A percentile compares a stretch with the other conserved stretches of the same genome.
These are phyloP conservation scores for Thozetella sp. DNA, from an alignment of 495 filamentous ascomycete genomes.

Conservation along the genomic window DNA sequence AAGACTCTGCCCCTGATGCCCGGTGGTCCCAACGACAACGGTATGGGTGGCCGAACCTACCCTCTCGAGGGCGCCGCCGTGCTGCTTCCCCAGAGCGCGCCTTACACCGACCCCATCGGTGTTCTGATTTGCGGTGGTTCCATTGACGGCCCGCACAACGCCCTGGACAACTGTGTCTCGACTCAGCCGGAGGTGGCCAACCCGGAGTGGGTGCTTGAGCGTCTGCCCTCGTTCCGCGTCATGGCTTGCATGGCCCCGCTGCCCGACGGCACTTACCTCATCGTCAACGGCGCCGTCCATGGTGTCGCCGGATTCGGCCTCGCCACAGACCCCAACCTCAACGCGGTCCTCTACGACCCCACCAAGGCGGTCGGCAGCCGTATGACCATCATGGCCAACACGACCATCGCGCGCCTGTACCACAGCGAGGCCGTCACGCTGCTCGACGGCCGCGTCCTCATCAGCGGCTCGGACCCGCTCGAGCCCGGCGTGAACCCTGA, in stretches of 20 bases:
- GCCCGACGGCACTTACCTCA: slow-evolving; percentile 67
- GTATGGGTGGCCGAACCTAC: slow-evolving; percentile 58
- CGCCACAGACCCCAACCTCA: slow-evolving; percentile 53
- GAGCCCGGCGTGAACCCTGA: slow-evolving; percentile 55
- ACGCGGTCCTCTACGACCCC: slow-evolving; percentile 67
- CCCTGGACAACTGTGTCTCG: slow-evolving; percentile 68
- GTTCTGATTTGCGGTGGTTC: slow-evolving; percentile 66
- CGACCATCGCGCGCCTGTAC: slow-evolving; percentile 65
- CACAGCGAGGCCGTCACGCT: slow-evolving; percentile 67
- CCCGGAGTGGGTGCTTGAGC: slow-evolving; percentile 61
- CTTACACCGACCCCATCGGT: slow-evolving; percentile 54
- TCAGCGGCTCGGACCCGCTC: slow-evolving; percentile 63
- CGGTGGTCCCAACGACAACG: slow-evolving; percentile 57
- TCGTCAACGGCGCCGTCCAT: slow-evolving; percentile 62
- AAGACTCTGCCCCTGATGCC: slow-evolving; percentile 60
- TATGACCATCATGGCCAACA: slow-evolving; percentile 67
- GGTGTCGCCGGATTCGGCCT: slow-evolving; percentile 70
- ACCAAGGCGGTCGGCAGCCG: slow-evolving; percentile 52
- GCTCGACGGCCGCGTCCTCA: slow-evolving; percentile 65
- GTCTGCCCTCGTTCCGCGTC: slow-evolving; percentile 67
- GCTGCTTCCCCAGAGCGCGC: slow-evolving; percentile 58
- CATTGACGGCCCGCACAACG: slow-evolving; percentile 46
- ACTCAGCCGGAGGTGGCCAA: slow-evolving; percentile 57
- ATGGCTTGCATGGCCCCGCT: slow-evolving; percentile 66
- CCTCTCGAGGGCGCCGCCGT: slow-evolving; percentile 62